A percentile compares a stretch with the other conserved stretches of the same genome.
phyloP scores from a whole-genome alignment of 1,139 yeast genomes.

The Kodamaea sp. region DNA sequence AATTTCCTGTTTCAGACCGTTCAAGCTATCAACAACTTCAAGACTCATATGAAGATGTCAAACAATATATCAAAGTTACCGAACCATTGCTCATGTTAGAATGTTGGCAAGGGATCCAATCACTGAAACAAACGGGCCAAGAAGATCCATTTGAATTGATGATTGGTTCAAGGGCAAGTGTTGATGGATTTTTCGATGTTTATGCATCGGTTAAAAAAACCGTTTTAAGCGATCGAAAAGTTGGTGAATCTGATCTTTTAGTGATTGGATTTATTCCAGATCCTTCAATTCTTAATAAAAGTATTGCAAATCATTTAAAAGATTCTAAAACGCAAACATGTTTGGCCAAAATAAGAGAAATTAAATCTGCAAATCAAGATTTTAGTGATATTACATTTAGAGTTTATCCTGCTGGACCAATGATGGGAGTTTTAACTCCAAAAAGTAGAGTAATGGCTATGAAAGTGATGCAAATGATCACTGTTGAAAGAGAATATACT shows the following conservation, averaged over 20 bases:
- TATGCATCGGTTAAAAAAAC: constrained; percentile 67
- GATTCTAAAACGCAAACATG: constrained; percentile 43
- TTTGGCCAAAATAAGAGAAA: constrained; percentile 73
- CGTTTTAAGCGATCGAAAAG: constrained; percentile 47
- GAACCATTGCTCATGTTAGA: constrained; percentile 83
- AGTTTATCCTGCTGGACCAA: constrained; percentile 49
- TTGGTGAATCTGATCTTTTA: constrained; percentile 75
- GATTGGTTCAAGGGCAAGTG: constrained; percentile 76
- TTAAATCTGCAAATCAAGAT: constrained; percentile 63
- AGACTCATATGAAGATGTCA: constrained; percentile 47
- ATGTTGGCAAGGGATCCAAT: constrained; percentile 88
- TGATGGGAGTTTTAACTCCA: constrained; percentile 59
- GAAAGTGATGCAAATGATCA: constrained; percentile 80
- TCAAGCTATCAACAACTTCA: constrained; percentile 37
- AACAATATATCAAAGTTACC: constrained; percentile 62
- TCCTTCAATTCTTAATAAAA: constrained; percentile 12
- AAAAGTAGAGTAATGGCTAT: constrained; percentile 61
- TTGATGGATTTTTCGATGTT: constrained; percentile 86
- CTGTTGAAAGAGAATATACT: constrained; percentile 89
- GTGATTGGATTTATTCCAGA: constrained; percentile 51
- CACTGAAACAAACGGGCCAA: constrained; percentile 63
- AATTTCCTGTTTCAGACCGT: constrained; percentile 52
- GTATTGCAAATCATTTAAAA: constrained; percentile 23
- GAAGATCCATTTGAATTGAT: constrained; percentile 64
- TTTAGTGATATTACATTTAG: constrained; percentile 72